phyloP scores from a whole-genome alignment of 192 early-diverging fungal species.

The Linnemannia hyalina region DNA sequence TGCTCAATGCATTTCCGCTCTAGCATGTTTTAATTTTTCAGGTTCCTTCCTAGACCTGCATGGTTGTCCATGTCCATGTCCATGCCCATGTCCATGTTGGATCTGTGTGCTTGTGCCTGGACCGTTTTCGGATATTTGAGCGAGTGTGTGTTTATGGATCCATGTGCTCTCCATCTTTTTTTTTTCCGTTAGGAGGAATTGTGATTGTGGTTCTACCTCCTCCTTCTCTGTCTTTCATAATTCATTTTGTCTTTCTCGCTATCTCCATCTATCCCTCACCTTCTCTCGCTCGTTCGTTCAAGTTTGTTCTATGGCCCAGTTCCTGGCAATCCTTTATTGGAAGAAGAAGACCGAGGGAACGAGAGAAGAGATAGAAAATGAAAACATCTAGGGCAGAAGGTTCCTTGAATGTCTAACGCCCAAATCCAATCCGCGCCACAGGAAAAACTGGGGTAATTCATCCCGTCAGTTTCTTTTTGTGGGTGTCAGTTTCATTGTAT shows the following conservation, averaged over 20 bases:
- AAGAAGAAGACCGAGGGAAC: too few relatives aligned
- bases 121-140: too few relatives aligned
- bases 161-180: neutral
- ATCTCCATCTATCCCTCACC: neutral
- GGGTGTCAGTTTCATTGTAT: neutral
- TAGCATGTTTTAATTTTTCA: neutral
- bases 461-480: too few relatives aligned
- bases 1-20: neutral
- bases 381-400: too few relatives aligned
- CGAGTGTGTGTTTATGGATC: neutral
- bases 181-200: neutral
- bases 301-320: too few relatives aligned
- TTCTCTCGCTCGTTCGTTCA: neutral
- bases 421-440: too few relatives aligned
- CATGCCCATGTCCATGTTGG: too few relatives aligned
- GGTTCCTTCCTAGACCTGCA: neutral
- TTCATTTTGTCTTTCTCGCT: neutral
- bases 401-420: too few relatives aligned
- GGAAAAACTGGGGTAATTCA: too few relatives aligned
- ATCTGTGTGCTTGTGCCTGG: too few relatives aligned
- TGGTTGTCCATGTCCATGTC: neutral
- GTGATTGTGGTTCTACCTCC: neutral
- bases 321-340: too few relatives aligned
- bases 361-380: too few relatives aligned
- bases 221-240: conserved; percentile 5